phyloP scores from a whole-genome alignment of 257 asterid species.

The Solanum phureja region DNA sequence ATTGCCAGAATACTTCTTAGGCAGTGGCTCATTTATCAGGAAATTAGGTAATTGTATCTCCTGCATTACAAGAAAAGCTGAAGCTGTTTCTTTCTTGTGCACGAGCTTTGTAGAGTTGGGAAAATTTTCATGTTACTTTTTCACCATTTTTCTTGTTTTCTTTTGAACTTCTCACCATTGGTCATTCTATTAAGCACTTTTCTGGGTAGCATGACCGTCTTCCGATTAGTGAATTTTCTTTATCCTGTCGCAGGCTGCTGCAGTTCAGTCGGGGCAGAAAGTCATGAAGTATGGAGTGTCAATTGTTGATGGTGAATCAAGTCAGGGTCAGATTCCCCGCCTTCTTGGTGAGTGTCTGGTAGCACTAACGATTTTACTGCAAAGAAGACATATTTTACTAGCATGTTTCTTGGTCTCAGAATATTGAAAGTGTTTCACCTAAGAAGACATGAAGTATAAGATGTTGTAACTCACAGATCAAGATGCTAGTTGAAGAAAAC shows the following conservation, averaged over 20 bases:
- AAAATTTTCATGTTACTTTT: not conserved
- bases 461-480: not conserved
- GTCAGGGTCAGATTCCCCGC: constrained; percentile 79
- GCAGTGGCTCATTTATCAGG: not conserved
- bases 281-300: constrained; percentile 74
- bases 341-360: constrained; percentile 65
- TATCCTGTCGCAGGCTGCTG: constrained; percentile 53
- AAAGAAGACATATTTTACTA: not conserved
- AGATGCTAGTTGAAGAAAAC: not conserved
- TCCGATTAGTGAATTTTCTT: not conserved
- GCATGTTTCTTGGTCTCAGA: not conserved
- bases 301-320: constrained; percentile 51
- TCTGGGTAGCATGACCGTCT: not conserved
- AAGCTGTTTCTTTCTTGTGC: not conserved
- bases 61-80: not conserved
- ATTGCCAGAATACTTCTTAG: not conserved
- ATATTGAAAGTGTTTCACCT: not conserved
- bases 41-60: not conserved
- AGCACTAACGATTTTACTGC: not conserved
- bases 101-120: not conserved
- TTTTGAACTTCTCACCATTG: not conserved
- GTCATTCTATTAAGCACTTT: not conserved
- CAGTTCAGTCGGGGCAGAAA: constrained; percentile 68
- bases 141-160: not conserved
- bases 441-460: not conserved